phyloP scores from a whole-genome alignment of 169 alveolate species.

The Plasmodium sp. region DNA sequence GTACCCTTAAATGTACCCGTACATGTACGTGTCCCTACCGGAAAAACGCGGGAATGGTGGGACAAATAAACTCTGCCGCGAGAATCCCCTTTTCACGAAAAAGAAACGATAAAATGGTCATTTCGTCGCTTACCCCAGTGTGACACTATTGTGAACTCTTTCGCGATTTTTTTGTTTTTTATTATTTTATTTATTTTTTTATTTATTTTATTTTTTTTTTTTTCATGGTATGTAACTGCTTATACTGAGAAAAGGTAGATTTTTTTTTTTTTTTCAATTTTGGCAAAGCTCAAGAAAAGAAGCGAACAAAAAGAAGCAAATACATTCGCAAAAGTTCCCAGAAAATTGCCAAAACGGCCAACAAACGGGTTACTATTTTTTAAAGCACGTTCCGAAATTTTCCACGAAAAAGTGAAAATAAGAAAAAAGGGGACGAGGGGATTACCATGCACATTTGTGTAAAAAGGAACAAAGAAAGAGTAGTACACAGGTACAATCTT shows the following conservation, averaged over 20 bases:
- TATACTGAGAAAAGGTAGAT: neutral
- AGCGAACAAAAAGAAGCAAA: neutral
- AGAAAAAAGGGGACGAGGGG: neutral
- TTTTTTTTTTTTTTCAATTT: neutral
- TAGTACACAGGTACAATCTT: neutral
- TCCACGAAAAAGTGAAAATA: neutral
- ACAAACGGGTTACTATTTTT: neutral
- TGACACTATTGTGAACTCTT: neutral
- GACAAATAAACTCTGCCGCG: neutral
- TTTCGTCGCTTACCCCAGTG: neutral
- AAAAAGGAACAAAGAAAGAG: neutral
- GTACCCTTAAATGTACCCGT: neutral
- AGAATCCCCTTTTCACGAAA: neutral
- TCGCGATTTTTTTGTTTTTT: neutral
- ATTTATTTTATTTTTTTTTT: neutral
- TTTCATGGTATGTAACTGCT: neutral
- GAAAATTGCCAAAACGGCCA: neutral
- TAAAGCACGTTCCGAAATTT: neutral
- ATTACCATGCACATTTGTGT: neutral
- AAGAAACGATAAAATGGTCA: neutral
- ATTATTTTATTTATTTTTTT: neutral
- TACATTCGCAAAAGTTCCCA: neutral
- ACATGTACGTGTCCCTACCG: neutral
- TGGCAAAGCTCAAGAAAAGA: neutral
- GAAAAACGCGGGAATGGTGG: neutral